A percentile compares a stretch with the other conserved stretches of the same genome.
Conservation (phyloP, 2,329 filamentous ascomycete species). For the Leptographium galeiforme region DNA sequence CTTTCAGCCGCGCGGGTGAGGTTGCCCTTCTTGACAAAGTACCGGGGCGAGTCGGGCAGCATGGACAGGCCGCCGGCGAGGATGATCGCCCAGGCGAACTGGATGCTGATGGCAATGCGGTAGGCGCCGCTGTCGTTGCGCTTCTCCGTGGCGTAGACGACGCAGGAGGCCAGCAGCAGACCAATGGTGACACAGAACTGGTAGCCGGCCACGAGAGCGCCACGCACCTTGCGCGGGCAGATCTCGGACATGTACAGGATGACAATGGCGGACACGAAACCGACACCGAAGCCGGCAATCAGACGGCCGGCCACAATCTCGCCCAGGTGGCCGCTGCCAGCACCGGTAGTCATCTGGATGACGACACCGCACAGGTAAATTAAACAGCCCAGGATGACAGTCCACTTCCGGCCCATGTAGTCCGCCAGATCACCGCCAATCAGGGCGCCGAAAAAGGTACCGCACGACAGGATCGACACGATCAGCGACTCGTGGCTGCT, state of each 20-base stretch:
- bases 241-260: constrained; percentile 85
- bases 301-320: constrained; percentile 61
- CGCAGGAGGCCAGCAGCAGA: constrained; percentile 40
- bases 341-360: constrained; percentile 46
- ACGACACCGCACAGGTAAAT: constrained; percentile 59
- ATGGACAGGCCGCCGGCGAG: constrained; percentile 58
- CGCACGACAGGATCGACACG: constrained; percentile 63
- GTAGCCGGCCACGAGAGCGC: constrained; percentile 43
- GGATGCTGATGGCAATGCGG: constrained; percentile 68
- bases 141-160: constrained; percentile 58
- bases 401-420: constrained; percentile 57
- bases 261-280: constrained; percentile 67
- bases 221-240: constrained; percentile 51
- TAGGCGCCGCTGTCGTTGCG: constrained; percentile 52
- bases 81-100: constrained; percentile 70
- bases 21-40: constrained; percentile 66
- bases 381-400: constrained; percentile 55
- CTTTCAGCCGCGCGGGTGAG: constrained; percentile 49
- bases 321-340: constrained; percentile 35
- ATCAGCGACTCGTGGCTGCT: constrained; percentile 41
- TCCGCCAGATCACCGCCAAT: constrained; percentile 69
- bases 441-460: constrained; percentile 67
- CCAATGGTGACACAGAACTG: constrained; percentile 63
- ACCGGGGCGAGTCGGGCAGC: constrained; percentile 76
- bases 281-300: constrained; percentile 64